Evolutionary conservation across 2,329 filamentous ascomycete species (phyloP).

Genomic region (Exophiala spinifera): DNA sequence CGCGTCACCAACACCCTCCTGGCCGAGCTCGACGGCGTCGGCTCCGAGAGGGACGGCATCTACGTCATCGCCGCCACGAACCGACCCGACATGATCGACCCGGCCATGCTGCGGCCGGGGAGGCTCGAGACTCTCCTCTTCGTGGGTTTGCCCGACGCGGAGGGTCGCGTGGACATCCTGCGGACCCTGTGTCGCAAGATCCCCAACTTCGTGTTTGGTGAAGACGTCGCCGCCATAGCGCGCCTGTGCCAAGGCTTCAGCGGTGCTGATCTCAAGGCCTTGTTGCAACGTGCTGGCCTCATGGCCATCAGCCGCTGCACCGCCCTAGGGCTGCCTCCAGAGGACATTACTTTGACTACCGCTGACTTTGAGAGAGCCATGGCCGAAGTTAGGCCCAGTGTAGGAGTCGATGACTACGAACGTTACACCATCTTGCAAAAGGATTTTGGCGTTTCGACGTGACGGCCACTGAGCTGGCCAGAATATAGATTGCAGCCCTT

Average conservation of each 20-base stretch:
- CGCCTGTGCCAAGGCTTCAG: conserved; percentile 75
- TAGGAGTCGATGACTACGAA: conserved; percentile 55
- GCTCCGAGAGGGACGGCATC: conserved; percentile 72
- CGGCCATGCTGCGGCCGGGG: conserved; percentile 88
- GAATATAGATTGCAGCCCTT: too few relatives aligned
- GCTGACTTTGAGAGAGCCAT: conserved; percentile 25
- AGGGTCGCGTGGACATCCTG: conserved; percentile 83
- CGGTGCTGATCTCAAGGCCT: conserved; percentile 60
- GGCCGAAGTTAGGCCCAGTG: conserved; percentile 26
- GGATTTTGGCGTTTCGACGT: conserved; percentile 41
- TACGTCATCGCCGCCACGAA: conserved; percentile 96
- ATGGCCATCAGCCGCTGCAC: conserved; percentile 48
- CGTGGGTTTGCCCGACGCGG: conserved; percentile 75
- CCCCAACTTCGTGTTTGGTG: conserved; percentile 48
- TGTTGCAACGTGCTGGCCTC: conserved; percentile 59
- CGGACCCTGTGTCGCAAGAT: conserved; percentile 58
- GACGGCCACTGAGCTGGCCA: background rate
- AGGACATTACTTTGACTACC: conserved; percentile 10
- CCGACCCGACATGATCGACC: conserved; percentile 91
- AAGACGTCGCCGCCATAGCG: conserved; percentile 63
- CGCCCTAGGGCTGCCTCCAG: conserved; percentile 22
- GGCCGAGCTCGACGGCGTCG: conserved; percentile 85
- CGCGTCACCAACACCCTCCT: conserved; percentile 93
- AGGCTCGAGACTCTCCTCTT: conserved; percentile 85
- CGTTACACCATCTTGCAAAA: conserved; percentile 56